Base-by-base conservation (phyloP, 305 asterid species). In the Solanum hybrid region DNA sequence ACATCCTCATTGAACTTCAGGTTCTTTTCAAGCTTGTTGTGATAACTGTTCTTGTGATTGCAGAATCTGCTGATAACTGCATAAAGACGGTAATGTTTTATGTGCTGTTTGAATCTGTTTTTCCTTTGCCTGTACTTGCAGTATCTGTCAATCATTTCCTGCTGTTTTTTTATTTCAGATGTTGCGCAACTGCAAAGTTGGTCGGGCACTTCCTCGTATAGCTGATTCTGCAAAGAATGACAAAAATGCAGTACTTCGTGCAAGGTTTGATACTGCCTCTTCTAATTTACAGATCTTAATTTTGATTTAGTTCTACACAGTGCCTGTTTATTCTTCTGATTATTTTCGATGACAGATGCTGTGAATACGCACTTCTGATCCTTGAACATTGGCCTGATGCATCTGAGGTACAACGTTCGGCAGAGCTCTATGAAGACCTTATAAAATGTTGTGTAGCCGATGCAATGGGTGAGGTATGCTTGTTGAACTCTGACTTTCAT, bases 1-100 rank as follows among this genome's bases (percentile, higher is more conserved):
- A 93, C 93, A 34, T 73, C 86, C 77, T 90, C 32, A 82, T 92
- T 91, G 90, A 85, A 88, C 90, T 88, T 88, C 96, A 97, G 99
- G 99, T 95, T 88, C 98, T 97, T 91, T 97, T 97, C 98, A 97
- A 97, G 98, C 99, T 97, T 94, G 99, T 97, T 87, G 99, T 97
- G 93, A 97, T 97, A 94, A 97, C 99, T 86, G 99, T 97, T 89
- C 98, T 97, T 91, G 99, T 97, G 88, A 97, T 97, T 93, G 98
- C 98, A 92, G 99, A 97, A 94, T 97, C 99, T 35, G 98, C 99
- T 2, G 99, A 97, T 91, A 97, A 95, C 96, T 97, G 99, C 95
- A 96, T 97, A 91, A 97, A 97, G 92, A 97, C 99, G 93, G 99
- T 97, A 94, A 91, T 90, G 51, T 37, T 51, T 84, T 92, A 26